Conservation (phyloP, 2,329 filamentous ascomycete genomes). For the Nothophoma quercina region DNA sequence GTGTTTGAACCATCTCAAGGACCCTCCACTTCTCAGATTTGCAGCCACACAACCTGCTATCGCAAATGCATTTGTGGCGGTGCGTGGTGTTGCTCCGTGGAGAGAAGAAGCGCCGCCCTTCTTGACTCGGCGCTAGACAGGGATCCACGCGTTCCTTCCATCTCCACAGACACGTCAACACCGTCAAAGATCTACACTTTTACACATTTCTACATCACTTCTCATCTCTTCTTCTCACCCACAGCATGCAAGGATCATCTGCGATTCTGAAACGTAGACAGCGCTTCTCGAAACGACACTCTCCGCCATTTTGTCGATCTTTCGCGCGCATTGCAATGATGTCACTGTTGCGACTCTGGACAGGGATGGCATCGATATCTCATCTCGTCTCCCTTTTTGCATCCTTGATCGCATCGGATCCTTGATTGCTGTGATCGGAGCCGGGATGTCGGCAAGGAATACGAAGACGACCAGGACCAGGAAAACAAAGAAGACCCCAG, state of each 20-base stretch:
- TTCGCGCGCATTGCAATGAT: constrained; percentile 10
- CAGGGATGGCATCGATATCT: constrained; percentile 9
- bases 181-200: constrained; percentile 15
- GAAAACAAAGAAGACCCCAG: neutral
- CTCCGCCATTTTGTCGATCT: constrained; percentile 13
- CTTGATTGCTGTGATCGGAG: constrained; percentile 8
- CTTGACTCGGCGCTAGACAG: constrained; percentile 13
- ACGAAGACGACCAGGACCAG: neutral
- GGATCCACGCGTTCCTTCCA: constrained; percentile 1
- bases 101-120: neutral
- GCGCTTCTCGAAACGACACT: constrained; percentile 4
- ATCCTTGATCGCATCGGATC: constrained; percentile 5
- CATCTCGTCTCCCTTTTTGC: constrained; percentile 4
- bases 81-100: neutral
- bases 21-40: neutral
- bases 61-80: neutral
- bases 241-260: neutral
- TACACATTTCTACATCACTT: constrained; percentile 1
- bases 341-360: constrained; percentile 1
- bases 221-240: neutral
- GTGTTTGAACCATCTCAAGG: constrained; percentile 2
- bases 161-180: constrained; percentile 16
- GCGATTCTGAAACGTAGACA: constrained; percentile 1
- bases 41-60: neutral
- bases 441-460: constrained; percentile 11